Conservation (phyloP, 2,329 filamentous ascomycete species). For the Alternaria alternata region DNA sequence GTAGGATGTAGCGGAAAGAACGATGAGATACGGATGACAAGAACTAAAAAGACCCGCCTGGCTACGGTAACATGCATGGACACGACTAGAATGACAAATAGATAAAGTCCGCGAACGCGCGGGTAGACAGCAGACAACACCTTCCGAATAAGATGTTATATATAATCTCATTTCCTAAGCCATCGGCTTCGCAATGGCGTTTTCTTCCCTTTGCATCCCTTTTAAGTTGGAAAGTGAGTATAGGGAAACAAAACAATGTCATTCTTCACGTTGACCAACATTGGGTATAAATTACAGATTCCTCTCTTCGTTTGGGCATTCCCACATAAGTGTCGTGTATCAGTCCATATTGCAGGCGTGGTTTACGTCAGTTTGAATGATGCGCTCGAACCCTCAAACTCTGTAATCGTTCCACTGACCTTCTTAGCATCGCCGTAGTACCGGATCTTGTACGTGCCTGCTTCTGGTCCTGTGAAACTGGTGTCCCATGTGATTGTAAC, state of each 20-base stretch:
- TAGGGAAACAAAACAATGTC: neutral
- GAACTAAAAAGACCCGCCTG: no score
- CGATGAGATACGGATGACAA: no score
- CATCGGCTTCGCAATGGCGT: no score
- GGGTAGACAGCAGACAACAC: no score
- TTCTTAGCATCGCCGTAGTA: conserved; percentile 88
- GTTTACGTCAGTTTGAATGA: conserved; percentile 25
- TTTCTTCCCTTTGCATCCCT: neutral
- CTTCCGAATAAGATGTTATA: no score
- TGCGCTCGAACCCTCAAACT: conserved; percentile 60
- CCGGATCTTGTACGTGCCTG: conserved; percentile 77
- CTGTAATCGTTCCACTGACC: conserved; percentile 66
- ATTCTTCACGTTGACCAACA: neutral
- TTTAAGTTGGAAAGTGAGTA: neutral
- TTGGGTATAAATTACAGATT: neutral
- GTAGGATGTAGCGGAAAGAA: no score
- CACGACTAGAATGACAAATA: no score
- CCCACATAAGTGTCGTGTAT: neutral
- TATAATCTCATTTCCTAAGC: no score
- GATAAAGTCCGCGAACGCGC: no score
- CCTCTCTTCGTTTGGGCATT: neutral
- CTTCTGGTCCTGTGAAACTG: conserved; percentile 52
- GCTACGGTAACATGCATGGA: no score
- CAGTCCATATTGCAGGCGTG: neutral
- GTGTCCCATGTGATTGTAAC: conserved; percentile 84